Conservation (phyloP, 1,284 basidiomycete genomes). For the Tylopilus orsonianus region DNA sequence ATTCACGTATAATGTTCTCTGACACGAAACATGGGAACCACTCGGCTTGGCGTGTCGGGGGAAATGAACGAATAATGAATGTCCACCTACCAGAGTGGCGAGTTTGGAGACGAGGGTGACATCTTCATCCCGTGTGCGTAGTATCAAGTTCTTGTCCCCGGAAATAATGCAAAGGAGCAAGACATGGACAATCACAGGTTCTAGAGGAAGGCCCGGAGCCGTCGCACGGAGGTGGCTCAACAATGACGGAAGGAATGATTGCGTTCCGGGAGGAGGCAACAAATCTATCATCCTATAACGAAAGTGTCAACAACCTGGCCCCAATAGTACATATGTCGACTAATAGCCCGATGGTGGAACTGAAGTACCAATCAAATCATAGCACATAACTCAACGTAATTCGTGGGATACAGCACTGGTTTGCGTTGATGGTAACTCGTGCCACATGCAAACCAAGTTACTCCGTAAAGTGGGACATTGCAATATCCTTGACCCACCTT, state of each 20-base stretch:
- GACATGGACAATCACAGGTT: slow-evolving; percentile 63
- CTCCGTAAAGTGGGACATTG: background rate
- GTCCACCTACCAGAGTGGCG: slow-evolving; percentile 51
- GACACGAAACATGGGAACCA: slow-evolving; percentile 9
- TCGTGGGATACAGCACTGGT: slow-evolving; percentile 18
- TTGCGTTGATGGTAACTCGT: slow-evolving; percentile 21
- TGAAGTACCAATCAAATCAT: no score
- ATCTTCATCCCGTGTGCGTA: slow-evolving; percentile 63
- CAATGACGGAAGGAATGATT: slow-evolving; percentile 53
- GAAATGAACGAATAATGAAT: background rate
- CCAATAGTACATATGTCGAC: background rate
- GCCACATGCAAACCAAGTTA: background rate
- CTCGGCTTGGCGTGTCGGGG: slow-evolving; percentile 3
- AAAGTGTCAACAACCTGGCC: background rate
- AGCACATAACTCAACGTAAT: slow-evolving; percentile 4
- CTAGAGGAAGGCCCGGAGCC: slow-evolving; percentile 50
- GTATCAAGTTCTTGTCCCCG: slow-evolving; percentile 57
- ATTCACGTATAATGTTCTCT: background rate
- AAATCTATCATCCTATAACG: slow-evolving; percentile 12
- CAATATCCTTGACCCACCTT: background rate
- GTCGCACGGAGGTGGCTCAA: slow-evolving; percentile 45
- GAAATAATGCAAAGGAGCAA: slow-evolving; percentile 64
- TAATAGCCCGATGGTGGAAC: background rate
- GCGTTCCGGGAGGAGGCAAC: slow-evolving; percentile 43
- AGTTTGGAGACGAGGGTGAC: slow-evolving; percentile 54